A percentile compares a stretch with the other conserved stretches of the same genome.
These are phyloP conservation scores for Solanum corneliomulleri DNA, from an alignment of 257 asterid genomes.

Conservation along the genomic window DNA sequence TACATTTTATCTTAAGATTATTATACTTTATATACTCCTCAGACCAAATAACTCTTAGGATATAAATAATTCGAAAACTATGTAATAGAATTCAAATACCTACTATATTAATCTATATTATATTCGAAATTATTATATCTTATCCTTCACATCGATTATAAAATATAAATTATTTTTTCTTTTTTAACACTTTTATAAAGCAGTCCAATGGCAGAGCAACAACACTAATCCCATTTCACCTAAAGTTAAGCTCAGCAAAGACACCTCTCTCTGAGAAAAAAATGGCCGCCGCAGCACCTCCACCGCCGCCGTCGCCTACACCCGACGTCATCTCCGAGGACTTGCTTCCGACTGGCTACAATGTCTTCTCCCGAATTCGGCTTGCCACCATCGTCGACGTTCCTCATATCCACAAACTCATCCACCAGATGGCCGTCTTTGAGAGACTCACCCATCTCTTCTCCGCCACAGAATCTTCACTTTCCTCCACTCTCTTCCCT, in stretches of 20 bases:
- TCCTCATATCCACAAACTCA: constrained; percentile 33
- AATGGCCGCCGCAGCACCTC: constrained; percentile 41
- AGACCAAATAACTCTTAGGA: background rate
- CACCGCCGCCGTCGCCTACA: constrained; percentile 22
- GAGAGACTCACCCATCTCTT: constrained; percentile 26
- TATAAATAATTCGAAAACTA: too few relatives aligned
- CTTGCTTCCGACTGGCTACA: background rate
- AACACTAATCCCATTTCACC: background rate
- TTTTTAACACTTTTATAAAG: background rate
- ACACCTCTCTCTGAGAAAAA: background rate
- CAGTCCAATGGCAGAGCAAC: background rate
- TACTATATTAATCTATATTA: too few relatives aligned
- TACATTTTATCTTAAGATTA: background rate
- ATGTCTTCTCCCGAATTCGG: constrained; percentile 26
- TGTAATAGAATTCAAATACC: too few relatives aligned
- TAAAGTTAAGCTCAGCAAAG: background rate
- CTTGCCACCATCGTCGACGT: constrained; percentile 25
- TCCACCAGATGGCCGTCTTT: constrained; percentile 40
- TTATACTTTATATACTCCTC: background rate
- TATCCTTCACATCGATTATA: rapidly evolving
- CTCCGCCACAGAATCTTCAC: constrained; percentile 31
- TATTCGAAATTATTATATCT: too few relatives aligned
- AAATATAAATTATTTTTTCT: too few relatives aligned
- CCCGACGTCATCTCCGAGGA: constrained; percentile 2
- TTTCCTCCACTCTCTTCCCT: constrained; percentile 33